These are phyloP conservation scores for Calocybe gangraenosa DNA, from an alignment of 768 basidiomycete species.

Conservation along the genomic window DNA sequence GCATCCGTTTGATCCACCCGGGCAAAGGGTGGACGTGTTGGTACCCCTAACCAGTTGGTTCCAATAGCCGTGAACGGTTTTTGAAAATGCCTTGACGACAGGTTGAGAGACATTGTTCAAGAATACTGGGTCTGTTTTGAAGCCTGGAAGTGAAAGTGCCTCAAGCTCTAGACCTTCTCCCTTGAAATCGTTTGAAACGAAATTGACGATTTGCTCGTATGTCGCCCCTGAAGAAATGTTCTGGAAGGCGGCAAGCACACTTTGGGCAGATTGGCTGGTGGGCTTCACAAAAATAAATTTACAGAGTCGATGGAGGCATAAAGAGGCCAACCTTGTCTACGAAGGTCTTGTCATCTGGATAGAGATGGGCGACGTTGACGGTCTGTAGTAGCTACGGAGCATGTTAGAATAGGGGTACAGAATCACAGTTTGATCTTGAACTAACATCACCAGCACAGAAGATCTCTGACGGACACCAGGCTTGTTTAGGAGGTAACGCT, in stretches of 20 bases:
- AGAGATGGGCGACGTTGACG: slow-evolving; percentile 74
- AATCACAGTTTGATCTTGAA: slow-evolving; percentile 9
- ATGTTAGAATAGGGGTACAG: slow-evolving; percentile 6
- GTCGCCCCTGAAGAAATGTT: slow-evolving; percentile 48
- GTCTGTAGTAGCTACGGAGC: slow-evolving; percentile 70
- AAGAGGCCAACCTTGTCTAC: slow-evolving; percentile 55
- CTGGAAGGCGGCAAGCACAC: slow-evolving; percentile 67
- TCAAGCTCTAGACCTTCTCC: slow-evolving; percentile 87
- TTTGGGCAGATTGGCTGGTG: slow-evolving; percentile 59
- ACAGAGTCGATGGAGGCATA: not conserved
- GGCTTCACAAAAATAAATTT: slow-evolving; percentile 42
- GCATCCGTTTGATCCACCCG: slow-evolving; percentile 48
- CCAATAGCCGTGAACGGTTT: slow-evolving; percentile 88
- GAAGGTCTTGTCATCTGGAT: slow-evolving; percentile 81
- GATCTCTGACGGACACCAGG: slow-evolving; percentile 73
- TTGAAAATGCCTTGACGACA: slow-evolving; percentile 64
- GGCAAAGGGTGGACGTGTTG: slow-evolving; percentile 65
- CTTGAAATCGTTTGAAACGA: slow-evolving; percentile 70
- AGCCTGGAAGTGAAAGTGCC: slow-evolving; percentile 55
- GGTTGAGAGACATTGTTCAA: slow-evolving; percentile 67
- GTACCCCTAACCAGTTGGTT: slow-evolving; percentile 71
- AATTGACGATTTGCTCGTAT: slow-evolving; percentile 59
- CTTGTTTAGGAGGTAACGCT: slow-evolving; percentile 60
- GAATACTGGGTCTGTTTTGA: slow-evolving; percentile 61
- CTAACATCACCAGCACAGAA: slow-evolving; percentile 78